Conservation (phyloP, 768 basidiomycete species). For the Pleurotus eryngii region DNA sequence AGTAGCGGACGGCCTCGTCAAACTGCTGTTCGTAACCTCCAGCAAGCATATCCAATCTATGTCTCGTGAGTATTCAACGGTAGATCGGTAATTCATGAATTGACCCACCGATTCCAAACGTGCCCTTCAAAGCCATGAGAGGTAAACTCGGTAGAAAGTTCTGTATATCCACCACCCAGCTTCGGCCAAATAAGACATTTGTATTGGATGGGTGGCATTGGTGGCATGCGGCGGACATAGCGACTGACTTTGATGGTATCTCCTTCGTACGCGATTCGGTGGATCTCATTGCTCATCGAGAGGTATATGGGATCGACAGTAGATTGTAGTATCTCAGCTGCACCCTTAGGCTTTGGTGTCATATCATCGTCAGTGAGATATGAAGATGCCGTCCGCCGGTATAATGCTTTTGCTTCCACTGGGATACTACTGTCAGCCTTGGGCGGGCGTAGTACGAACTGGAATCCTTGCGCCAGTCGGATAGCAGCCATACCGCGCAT, state of each 20-base stretch:
- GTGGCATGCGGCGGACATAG: slow-evolving; percentile 73
- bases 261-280: slow-evolving; percentile 88
- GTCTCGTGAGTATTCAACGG: not conserved
- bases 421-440: slow-evolving; percentile 27
- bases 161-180: slow-evolving; percentile 82
- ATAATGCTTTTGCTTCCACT: slow-evolving; percentile 36
- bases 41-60: slow-evolving; percentile 80
- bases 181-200: slow-evolving; percentile 94
- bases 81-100: too few species aligned
- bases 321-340: slow-evolving; percentile 59
- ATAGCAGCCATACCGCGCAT: slow-evolving; percentile 95
- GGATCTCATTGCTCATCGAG: slow-evolving; percentile 94
- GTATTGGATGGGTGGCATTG: slow-evolving; percentile 66
- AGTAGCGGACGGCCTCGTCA: slow-evolving; percentile 82
- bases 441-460: slow-evolving; percentile 69
- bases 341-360: slow-evolving; percentile 55
- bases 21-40: slow-evolving; percentile 80
- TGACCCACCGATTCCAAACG: slow-evolving; percentile 76
- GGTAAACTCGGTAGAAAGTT: slow-evolving; percentile 68
- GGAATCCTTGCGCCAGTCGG: slow-evolving; percentile 90
- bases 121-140: slow-evolving; percentile 81
- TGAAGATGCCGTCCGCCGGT: slow-evolving; percentile 22
- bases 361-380: slow-evolving; percentile 54
- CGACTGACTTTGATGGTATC: slow-evolving; percentile 85
- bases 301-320: slow-evolving; percentile 79